phyloP scores from a whole-genome alignment of 2,329 filamentous ascomycete genomes.

The Claviceps pusilla region DNA sequence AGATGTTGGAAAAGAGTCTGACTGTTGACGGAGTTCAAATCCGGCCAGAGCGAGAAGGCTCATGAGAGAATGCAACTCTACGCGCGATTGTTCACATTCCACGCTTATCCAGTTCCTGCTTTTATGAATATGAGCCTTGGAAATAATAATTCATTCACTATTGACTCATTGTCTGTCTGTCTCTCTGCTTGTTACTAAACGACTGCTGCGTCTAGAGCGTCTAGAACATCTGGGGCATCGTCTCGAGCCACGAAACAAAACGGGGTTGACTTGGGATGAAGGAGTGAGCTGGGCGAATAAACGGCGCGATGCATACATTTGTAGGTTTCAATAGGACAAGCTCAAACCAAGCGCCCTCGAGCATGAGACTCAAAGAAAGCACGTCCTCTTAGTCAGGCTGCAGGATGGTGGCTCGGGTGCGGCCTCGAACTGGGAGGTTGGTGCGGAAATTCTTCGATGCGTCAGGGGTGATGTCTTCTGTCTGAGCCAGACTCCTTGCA shows the following conservation, averaged over 20 bases:
- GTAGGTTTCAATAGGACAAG: conserved; percentile 15
- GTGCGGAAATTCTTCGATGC: not conserved
- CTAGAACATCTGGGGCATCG: not conserved
- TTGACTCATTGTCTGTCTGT: not conserved
- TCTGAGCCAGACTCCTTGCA: not conserved
- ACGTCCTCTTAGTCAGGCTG: not conserved
- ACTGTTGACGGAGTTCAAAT: not conserved
- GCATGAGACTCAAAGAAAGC: conserved; percentile 5
- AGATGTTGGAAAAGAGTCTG: not conserved
- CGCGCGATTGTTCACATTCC: not conserved
- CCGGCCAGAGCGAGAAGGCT: not conserved
- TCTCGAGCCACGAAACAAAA: not conserved
- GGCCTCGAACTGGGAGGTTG: not conserved
- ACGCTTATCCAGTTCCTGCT: not conserved
- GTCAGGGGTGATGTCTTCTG: not conserved
- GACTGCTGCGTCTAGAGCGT: not conserved
- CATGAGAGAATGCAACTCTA: not conserved
- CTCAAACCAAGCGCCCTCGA: conserved; percentile 17
- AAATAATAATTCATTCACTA: not conserved
- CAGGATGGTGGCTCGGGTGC: not conserved
- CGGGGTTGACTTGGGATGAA: not conserved
- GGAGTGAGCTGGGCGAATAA: conserved; percentile 5
- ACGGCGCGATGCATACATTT: conserved; percentile 3
- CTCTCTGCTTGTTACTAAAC: too few species aligned
- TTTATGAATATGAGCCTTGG: not conserved